Conservation (phyloP, 2,329 filamentous ascomycete species). For the Scedosporium minutisporum region DNA sequence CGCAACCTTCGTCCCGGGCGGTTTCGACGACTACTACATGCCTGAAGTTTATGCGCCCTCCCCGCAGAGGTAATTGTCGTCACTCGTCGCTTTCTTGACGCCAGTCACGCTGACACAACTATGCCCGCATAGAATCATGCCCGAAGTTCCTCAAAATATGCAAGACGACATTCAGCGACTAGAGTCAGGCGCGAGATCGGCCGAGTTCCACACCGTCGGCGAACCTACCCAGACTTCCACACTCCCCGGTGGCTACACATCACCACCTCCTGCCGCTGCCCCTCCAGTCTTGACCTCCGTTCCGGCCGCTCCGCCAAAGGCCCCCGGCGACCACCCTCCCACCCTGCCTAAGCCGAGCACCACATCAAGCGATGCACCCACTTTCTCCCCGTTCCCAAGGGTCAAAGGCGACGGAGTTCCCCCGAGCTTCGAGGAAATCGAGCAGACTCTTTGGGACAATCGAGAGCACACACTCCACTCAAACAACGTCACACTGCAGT, state of each 20-base stretch:
- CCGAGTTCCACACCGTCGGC: constrained; percentile 20
- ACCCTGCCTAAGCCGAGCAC: constrained; percentile 31
- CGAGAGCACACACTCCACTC: constrained; percentile 78
- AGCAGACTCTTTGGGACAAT: constrained; percentile 77
- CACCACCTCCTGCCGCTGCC: background rate
- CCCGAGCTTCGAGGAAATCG: constrained; percentile 87
- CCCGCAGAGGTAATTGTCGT: constrained; percentile 39
- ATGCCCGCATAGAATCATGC: constrained; percentile 61
- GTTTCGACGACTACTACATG: constrained; percentile 51
- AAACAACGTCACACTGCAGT: constrained; percentile 90
- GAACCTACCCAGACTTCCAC: constrained; percentile 3
- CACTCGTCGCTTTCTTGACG: constrained; percentile 4
- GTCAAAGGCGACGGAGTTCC: constrained; percentile 82
- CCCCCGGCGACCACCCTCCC: constrained; percentile 30
- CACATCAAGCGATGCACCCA: constrained; percentile 46
- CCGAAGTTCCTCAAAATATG: constrained; percentile 93
- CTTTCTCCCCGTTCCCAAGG: constrained; percentile 87
- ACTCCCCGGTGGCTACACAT: background rate
- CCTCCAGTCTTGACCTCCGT: constrained; percentile 14
- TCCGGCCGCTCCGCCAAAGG: constrained; percentile 22
- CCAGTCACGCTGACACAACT: constrained; percentile 7
- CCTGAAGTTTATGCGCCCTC: constrained; percentile 48
- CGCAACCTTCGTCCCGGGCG: constrained; percentile 50
- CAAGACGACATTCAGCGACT: constrained; percentile 87
- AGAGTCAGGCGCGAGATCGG: constrained; percentile 64